These are phyloP conservation scores for Bertia moriformis DNA, from an alignment of 2,329 filamentous ascomycete genomes.

Conservation along the genomic window DNA sequence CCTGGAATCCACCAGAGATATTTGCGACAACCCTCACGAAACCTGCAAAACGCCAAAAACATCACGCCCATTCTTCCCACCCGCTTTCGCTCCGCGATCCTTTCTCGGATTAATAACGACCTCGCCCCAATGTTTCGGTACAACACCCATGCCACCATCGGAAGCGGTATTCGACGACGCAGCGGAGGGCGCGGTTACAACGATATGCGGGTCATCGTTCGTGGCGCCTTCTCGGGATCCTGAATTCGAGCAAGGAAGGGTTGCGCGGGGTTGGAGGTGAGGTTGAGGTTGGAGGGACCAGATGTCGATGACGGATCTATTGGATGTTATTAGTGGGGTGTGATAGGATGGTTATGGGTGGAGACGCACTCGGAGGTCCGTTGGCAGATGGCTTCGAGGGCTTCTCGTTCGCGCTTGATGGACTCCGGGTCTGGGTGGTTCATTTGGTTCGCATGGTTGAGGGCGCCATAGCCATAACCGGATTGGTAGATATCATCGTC, in stretches of 20 bases:
- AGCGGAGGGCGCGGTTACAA: background rate
- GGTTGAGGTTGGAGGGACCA: constrained; percentile 25
- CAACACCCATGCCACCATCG: constrained; percentile 6
- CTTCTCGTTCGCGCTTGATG: constrained; percentile 24
- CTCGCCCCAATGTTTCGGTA: constrained; percentile 25
- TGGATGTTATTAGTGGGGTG: background rate
- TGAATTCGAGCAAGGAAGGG: constrained; percentile 12
- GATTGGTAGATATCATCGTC: constrained; percentile 26
- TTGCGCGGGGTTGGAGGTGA: constrained; percentile 19
- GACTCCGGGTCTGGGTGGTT: constrained; percentile 23
- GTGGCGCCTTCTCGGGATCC: background rate
- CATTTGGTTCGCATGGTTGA: constrained; percentile 17
- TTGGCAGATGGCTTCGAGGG: constrained; percentile 27
- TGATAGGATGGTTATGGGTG: background rate
- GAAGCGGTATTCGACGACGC: constrained; percentile 5
- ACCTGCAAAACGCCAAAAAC: background rate
- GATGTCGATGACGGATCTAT: constrained; percentile 24
- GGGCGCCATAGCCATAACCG: constrained; percentile 23
- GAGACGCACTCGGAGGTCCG: constrained; percentile 25
- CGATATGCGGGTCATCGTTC: background rate
- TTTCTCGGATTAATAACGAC: constrained; percentile 22
- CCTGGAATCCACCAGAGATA: too few relatives aligned
- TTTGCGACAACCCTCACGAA: too few relatives aligned
- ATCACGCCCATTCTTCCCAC: background rate
- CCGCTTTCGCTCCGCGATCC: background rate